Base-by-base conservation (phyloP, 371 early-diverging fungal species). In the Lichtheimia ornata region DNA sequence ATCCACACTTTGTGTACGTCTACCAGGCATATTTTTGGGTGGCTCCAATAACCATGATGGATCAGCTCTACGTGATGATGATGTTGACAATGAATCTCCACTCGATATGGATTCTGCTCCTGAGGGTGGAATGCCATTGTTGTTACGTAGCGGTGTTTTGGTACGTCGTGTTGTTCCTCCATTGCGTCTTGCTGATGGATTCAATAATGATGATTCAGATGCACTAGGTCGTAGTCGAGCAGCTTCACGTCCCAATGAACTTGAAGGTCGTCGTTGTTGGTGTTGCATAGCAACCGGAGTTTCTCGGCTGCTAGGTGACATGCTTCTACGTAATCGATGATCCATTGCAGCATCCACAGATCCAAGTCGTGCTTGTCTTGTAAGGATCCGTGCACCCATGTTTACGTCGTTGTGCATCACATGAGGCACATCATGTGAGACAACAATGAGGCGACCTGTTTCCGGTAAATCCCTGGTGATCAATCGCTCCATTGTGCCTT, bases 401-500 rank as follows among this genome's bases (percentile, higher is more conserved):
- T 35, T 35, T 35, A 35, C 35, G 9, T 35, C 35, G 35, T 35
- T 35, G 2, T 5, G 35, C 35, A 11, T 35, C 35, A 35, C 35
- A 35, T 35, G 35, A 35, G 35, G 11, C 9, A 9, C 0, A 35
- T 35, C 35, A 35, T 35, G 35, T 35, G 35, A 11, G 35, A 11
- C 2, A 35, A 11, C 2, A 35, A 35, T 9, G 35, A 9, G 35
- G 9, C 35, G 35, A 9, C 3, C 18, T n/a, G 79, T 72, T 27
- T 73, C 72, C 5, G 77, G 70, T 27, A 86, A 60, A 47, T 82
- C 81, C 13, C 55, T 72, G 13, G 68, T 63, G 43, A 69, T 53
- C 30, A 87, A 69, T 5, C 79, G 79, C 20, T 84, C 77, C 68
- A 85, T 76, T 2, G 69, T 72, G 12, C 70, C 70, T 50, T 81